phyloP scores from a whole-genome alignment of 2,329 filamentous ascomycete genomes.

The Talaromyces sp. region DNA sequence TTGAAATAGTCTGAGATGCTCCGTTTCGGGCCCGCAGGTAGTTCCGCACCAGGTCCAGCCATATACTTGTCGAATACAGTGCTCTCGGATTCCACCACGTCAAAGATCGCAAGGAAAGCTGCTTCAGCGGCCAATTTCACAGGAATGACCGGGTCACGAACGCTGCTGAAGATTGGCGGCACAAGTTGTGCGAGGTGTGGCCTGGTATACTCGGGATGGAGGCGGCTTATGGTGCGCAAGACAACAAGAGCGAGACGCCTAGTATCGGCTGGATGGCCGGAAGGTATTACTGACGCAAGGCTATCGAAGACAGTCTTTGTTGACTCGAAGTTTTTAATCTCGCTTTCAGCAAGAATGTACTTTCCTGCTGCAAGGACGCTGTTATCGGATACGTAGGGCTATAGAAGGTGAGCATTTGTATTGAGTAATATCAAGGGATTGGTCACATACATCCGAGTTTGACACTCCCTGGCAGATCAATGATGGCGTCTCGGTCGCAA shows the following conservation, averaged over 20 bases:
- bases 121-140: slow-evolving; percentile 94
- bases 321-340: slow-evolving; percentile 65
- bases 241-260: slow-evolving; percentile 84
- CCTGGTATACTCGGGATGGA: slow-evolving; percentile 73
- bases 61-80: slow-evolving; percentile 91
- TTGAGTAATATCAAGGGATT: neutral
- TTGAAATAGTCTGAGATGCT: slow-evolving; percentile 98
- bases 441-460: slow-evolving; percentile 65
- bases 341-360: slow-evolving; percentile 66
- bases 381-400: slow-evolving; percentile 85
- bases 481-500: slow-evolving; percentile 71
- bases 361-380: slow-evolving; percentile 87
- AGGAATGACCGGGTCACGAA: slow-evolving; percentile 87
- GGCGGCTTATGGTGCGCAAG: slow-evolving; percentile 76
- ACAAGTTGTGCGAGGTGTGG: slow-evolving; percentile 79
- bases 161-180: slow-evolving; percentile 79
- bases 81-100: slow-evolving; percentile 80
- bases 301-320: slow-evolving; percentile 77
- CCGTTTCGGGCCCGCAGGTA: slow-evolving; percentile 72
- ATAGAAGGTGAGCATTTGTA: slow-evolving; percentile 22
- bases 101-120: slow-evolving; percentile 86
- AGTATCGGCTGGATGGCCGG: slow-evolving; percentile 75
- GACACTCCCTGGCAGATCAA: slow-evolving; percentile 75
- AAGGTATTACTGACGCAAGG: slow-evolving; percentile 70
- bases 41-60: slow-evolving; percentile 60